Percentiles rank a stretch among this genome's conserved stretches.
Evolutionary conservation across 139 green algal species (phyloP).

Genomic region (Asterochloris sp.): DNA sequence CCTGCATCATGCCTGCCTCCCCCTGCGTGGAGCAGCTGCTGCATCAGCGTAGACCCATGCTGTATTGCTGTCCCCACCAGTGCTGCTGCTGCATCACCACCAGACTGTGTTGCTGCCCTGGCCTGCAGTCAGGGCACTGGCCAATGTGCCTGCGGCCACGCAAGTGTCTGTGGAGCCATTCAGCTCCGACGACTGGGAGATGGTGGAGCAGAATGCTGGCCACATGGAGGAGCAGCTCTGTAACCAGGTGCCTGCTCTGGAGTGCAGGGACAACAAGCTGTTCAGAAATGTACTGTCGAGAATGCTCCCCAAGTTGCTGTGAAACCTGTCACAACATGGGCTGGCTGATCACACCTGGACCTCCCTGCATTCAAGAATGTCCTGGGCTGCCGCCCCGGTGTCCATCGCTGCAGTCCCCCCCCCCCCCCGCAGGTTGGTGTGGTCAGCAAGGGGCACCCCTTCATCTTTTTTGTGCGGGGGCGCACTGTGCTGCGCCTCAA

Average conservation of each 20-base stretch:
- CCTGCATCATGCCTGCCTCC: too few relatives aligned
- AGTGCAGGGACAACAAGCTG: background rate
- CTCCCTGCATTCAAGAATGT: too few relatives aligned
- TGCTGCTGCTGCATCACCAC: too few relatives aligned
- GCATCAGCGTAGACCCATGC: too few relatives aligned
- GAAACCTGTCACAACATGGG: background rate
- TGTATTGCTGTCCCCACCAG: too few relatives aligned
- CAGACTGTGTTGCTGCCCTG: too few relatives aligned
- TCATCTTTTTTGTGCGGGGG: conserved; percentile 64
- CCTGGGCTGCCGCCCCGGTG: background rate
- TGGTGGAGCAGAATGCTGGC: conserved; percentile 74
- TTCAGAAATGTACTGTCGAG: background rate
- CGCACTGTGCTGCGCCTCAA: conserved; percentile 31
- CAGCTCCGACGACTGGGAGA: conserved; percentile 78
- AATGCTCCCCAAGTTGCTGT: background rate
- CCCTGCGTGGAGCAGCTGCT: too few relatives aligned
- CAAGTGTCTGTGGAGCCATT: conserved; percentile 57
- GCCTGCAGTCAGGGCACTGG: conserved; percentile 8
- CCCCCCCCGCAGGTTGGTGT: conserved; percentile 57
- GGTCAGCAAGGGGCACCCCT: conserved; percentile 48
- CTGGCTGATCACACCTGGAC: background rate
- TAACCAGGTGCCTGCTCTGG: conserved; percentile 36
- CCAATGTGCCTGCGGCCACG: conserved; percentile 34
- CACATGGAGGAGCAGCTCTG: conserved; percentile 77
- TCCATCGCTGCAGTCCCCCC: background rate